These are phyloP conservation scores for Nepenthes alata DNA, from an alignment of 179 eudicot genomes.

Conservation along the genomic window DNA sequence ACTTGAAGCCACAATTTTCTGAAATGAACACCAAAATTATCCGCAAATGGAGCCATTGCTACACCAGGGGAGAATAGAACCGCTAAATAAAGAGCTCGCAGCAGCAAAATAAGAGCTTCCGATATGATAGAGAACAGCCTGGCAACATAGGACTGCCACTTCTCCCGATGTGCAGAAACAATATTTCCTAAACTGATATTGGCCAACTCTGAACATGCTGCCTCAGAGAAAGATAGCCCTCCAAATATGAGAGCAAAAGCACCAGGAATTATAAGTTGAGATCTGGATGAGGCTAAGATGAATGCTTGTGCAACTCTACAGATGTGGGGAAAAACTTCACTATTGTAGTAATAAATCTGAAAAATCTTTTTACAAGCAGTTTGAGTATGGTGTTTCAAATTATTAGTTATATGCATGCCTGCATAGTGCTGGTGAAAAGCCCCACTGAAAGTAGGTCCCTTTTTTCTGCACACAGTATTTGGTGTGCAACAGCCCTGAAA, in stretches of 20 bases:
- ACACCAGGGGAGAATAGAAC: constrained; percentile 66
- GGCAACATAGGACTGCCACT: constrained; percentile 55
- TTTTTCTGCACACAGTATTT: constrained; percentile 12
- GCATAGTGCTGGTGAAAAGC: constrained; percentile 14
- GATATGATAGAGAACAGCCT: constrained; percentile 33
- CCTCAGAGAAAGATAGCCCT: constrained; percentile 40
- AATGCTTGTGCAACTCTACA: constrained; percentile 61
- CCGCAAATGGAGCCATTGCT: constrained; percentile 69
- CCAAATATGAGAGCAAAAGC: constrained; percentile 47
- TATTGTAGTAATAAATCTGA: constrained; percentile 25
- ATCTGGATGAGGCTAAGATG: constrained; percentile 65
- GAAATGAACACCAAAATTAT: constrained; percentile 50
- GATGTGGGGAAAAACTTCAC: constrained; percentile 28
- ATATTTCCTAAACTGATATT: constrained; percentile 33
- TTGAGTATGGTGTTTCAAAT: constrained; percentile 42
- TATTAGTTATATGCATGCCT: constrained; percentile 20
- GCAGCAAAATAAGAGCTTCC: constrained; percentile 53
- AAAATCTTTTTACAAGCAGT: constrained; percentile 55
- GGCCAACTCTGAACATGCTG: constrained; percentile 34
- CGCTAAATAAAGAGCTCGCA: constrained; percentile 58
- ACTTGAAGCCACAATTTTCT: constrained; percentile 68
- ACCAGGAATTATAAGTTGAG: constrained; percentile 68
- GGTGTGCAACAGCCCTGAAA: constrained; percentile 6
- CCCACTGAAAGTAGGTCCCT: constrained; percentile 8
- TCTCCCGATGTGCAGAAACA: constrained; percentile 52